Base-by-base conservation (phyloP, 345 rosid species). In the Eutrema heterophyllum region DNA sequence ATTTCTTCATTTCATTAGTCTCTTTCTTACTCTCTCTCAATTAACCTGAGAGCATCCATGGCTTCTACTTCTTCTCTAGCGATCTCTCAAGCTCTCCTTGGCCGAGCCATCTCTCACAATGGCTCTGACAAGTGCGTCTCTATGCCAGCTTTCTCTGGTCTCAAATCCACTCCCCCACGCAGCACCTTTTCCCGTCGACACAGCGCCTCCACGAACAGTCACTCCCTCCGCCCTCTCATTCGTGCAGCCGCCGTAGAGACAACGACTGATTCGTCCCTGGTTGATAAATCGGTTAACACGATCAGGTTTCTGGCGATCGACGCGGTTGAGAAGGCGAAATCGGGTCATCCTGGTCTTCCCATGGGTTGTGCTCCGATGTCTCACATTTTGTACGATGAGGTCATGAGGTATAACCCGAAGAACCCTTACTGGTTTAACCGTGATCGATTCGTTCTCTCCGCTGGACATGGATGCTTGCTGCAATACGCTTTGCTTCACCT, bases 301-400 rank as follows among this genome's bases (percentile, higher is more conserved):
- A 94, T 94, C 41, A 74, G 98, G 81, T 91, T 94, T 78, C 81
- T 94, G 29, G 89, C 96, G 24, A 68, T 94, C 41, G 98, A 94
- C 70, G 95, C 98, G 5, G 98, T 94, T 9, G 97, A 94, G 85
- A 94, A 91, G 83, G 98, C 97, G 0, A 94, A 94, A 72, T 94
- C 97, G 4, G 98, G 97, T 2, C 97, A 94, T 72, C 98, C 98
- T 1, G 98, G 98, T 26, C 81, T 94, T 62, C 98, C 98, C 16
- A 91, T 94, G 98, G 98, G 98, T 0, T 94, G 96, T 76, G 97
- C 98, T 51, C 98, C 98, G 33, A 73, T 91, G 87, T 92, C 93
- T 30, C 98, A 94, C 75, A 81, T 94, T 3, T 79, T 94, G 76
- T 94, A 84, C 77, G 98, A 94, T 63, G 98, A 93, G 66, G 67